Percentiles rank a stretch among this genome's conserved stretches.
Evolutionary conservation across 148 eudicot genomes (phyloP).

Genomic region (Cornus kousa): DNA sequence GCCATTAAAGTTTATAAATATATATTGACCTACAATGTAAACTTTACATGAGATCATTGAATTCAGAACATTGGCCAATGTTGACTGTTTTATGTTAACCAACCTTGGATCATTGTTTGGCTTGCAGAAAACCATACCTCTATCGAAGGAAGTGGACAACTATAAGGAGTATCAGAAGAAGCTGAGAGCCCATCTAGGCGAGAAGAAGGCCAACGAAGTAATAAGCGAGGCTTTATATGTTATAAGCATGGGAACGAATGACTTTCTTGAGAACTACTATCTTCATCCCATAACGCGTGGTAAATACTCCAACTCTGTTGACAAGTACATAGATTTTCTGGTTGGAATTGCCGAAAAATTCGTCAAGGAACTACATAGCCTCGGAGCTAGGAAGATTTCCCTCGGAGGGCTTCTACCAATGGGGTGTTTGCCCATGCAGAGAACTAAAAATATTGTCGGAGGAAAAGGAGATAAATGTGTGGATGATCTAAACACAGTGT

Average conservation of each 20-base stretch:
- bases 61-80: too few species aligned
- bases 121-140: constrained; percentile 37
- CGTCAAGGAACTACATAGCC: constrained; percentile 20
- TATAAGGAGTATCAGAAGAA: constrained; percentile 33
- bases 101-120: background rate
- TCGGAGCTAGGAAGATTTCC: constrained; percentile 51
- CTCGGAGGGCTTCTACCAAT: constrained; percentile 49
- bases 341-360: constrained; percentile 30
- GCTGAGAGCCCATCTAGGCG: constrained; percentile 29
- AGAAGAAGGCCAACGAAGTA: constrained; percentile 14
- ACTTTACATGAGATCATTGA: too few species aligned
- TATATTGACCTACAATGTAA: too few species aligned
- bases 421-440: constrained; percentile 56
- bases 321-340: constrained; percentile 29
- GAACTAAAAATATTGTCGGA: constrained; percentile 25
- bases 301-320: constrained; percentile 17
- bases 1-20: too few species aligned
- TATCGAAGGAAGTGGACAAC: constrained; percentile 34
- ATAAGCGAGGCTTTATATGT: constrained; percentile 35
- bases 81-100: too few species aligned
- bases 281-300: constrained; percentile 5
- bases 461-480: constrained; percentile 25
- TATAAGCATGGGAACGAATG: constrained; percentile 42
- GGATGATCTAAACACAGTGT: constrained; percentile 21
- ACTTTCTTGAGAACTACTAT: constrained; percentile 42